These are phyloP conservation scores for Trichosanthes truncata DNA, from an alignment of 306 rosid genomes.

Conservation along the genomic window DNA sequence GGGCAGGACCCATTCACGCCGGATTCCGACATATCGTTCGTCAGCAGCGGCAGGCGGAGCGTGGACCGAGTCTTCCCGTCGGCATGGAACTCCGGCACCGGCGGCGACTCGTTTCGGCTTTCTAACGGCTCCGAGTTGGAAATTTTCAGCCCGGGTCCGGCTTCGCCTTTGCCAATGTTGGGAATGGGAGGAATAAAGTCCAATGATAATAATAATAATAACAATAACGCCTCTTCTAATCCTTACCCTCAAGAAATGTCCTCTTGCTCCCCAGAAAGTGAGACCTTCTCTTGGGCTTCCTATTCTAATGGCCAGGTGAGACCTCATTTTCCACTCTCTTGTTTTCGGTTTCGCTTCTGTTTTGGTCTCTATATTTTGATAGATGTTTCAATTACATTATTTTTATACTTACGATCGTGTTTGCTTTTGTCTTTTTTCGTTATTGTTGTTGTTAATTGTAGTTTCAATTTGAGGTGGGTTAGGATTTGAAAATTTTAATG, in stretches of 20 bases:
- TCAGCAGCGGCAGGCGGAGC: constrained; percentile 58
- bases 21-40: constrained; percentile 66
- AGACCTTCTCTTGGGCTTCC: not conserved
- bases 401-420: no score
- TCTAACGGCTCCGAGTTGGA: constrained; percentile 46
- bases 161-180: constrained; percentile 26
- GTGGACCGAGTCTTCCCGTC: constrained; percentile 33
- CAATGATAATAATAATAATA: constrained; percentile 14
- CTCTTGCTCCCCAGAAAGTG: not conserved
- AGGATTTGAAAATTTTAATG: no score
- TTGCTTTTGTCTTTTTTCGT: no score
- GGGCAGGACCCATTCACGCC: constrained; percentile 23
- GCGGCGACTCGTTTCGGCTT: constrained; percentile 21
- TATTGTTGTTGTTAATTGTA: no score
- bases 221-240: not conserved
- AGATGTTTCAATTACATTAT: no score
- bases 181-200: constrained; percentile 19
- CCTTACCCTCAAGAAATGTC: constrained; percentile 18
- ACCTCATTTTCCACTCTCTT: not conserved
- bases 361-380: no score
- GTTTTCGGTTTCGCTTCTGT: no score
- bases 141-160: constrained; percentile 14
- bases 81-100: constrained; percentile 24
- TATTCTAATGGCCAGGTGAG: not conserved
- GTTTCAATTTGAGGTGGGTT: no score